phyloP scores from a whole-genome alignment of 2,329 filamentous ascomycete genomes.

The Allantophomopsis lycopodina region DNA sequence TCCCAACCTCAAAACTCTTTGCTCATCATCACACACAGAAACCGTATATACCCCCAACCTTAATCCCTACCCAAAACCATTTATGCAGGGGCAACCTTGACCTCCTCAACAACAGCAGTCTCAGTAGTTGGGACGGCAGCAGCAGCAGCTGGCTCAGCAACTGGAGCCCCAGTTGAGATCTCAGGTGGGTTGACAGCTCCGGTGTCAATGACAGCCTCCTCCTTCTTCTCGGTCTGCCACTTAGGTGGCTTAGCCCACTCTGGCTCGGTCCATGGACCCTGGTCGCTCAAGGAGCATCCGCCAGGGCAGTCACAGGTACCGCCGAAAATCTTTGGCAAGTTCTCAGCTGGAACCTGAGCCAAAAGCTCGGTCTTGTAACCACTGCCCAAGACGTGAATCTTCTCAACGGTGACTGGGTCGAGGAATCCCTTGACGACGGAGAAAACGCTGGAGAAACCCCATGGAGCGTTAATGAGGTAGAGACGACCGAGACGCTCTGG shows the following conservation, averaged over 20 bases:
- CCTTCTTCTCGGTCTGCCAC: conserved; percentile 28
- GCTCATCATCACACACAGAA: too few relatives aligned
- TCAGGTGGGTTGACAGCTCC: conserved; percentile 10
- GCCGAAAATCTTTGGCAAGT: conserved; percentile 76
- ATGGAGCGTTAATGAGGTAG: conserved; percentile 96
- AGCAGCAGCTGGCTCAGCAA: conserved; percentile 5
- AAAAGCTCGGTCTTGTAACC: conserved; percentile 77
- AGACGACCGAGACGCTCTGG: conserved; percentile 91
- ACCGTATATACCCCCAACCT: too few relatives aligned
- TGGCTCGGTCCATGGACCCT: conserved; percentile 74
- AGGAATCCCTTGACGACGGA: conserved; percentile 82
- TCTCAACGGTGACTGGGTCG: conserved; percentile 89
- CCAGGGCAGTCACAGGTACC: conserved; percentile 70
- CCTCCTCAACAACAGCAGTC: conserved; percentile 8
- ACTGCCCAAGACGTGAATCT: conserved; percentile 82
- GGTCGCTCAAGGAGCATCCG: conserved; percentile 77
- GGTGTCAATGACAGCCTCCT: conserved; percentile 23
- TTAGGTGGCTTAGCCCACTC: conserved; percentile 53
- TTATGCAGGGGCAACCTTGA: conserved; percentile 10
- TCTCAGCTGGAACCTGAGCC: conserved; percentile 75
- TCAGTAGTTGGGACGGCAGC: conserved; percentile 3
- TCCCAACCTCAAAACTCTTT: too few relatives aligned
- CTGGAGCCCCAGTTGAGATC: conserved; percentile 7
- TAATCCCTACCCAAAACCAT: background rate
- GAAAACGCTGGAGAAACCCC: conserved; percentile 86